Evolutionary conservation across 2,329 filamentous ascomycete genomes (phyloP).

Genomic region (Aplosporella prunicola): DNA sequence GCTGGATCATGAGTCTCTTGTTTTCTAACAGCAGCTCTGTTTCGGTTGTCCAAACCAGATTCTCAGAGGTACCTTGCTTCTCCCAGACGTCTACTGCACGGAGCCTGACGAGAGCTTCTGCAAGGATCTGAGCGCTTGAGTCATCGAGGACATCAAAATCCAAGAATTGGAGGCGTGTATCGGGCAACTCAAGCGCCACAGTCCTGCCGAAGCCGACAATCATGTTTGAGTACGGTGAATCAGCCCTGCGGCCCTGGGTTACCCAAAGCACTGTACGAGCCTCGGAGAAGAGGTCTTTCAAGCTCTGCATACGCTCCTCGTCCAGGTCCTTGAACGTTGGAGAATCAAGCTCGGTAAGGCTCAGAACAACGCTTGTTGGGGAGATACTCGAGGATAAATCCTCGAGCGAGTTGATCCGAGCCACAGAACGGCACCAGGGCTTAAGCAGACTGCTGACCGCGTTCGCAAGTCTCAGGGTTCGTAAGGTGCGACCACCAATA

Average conservation of each 20-base stretch:
- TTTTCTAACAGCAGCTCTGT: background rate
- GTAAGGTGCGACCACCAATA: background rate
- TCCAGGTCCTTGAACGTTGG: constrained; percentile 1
- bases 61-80: background rate
- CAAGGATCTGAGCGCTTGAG: background rate
- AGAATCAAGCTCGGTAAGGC: constrained; percentile 1
- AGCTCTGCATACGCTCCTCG: background rate
- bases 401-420: background rate
- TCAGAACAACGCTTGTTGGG: background rate
- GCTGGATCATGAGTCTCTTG: background rate
- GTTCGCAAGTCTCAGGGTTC: background rate
- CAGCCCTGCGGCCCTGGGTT: background rate
- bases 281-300: background rate
- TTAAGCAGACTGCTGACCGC: background rate
- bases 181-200: constrained; percentile 12
- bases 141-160: constrained; percentile 12
- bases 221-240: background rate
- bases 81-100: too few species aligned
- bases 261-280: background rate
- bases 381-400: background rate
- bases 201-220: constrained; percentile 14
- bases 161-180: constrained; percentile 16
- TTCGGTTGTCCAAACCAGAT: constrained; percentile 3
- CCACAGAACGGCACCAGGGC: background rate
- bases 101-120: constrained; percentile 1